Evolutionary conservation across 805 yeast genomes (phyloP).

Genomic region (Yamadazyma sp.): DNA sequence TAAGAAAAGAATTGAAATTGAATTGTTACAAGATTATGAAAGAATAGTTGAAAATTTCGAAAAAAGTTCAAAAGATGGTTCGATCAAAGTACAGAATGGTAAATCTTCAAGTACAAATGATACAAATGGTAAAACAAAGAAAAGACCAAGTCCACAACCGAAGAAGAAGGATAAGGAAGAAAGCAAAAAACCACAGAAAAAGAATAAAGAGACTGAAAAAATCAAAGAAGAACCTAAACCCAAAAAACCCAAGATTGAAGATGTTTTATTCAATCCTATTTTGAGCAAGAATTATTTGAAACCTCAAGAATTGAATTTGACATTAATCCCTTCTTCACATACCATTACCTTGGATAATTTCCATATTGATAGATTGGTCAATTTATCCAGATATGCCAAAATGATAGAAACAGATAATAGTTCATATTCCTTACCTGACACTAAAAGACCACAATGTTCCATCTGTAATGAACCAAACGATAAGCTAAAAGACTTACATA

Average conservation of each 20-base stretch:
- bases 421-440: too few species aligned
- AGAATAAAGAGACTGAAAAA: constrained; percentile 5
- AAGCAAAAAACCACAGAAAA: constrained; percentile 5
- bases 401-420: neutral
- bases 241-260: constrained; percentile 14
- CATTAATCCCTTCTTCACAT: constrained; percentile 7
- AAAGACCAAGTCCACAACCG: constrained; percentile 1
- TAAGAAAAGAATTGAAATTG: constrained; percentile 63
- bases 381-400: constrained; percentile 10
- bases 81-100: constrained; percentile 1
- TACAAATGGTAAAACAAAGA: neutral
- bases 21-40: constrained; percentile 59
- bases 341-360: neutral
- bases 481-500: constrained; percentile 35
- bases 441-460: neutral
- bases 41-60: constrained; percentile 50
- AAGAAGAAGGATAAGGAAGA: constrained; percentile 5
- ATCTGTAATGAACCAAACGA: constrained; percentile 1
- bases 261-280: constrained; percentile 17
- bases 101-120: neutral
- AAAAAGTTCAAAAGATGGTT: constrained; percentile 1
- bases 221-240: constrained; percentile 8
- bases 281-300: constrained; percentile 19
- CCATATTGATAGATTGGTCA: constrained; percentile 21
- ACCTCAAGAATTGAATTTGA: constrained; percentile 13